Conservation (phyloP, 306 rosid genomes). For the Ormosia semicastrata region DNA sequence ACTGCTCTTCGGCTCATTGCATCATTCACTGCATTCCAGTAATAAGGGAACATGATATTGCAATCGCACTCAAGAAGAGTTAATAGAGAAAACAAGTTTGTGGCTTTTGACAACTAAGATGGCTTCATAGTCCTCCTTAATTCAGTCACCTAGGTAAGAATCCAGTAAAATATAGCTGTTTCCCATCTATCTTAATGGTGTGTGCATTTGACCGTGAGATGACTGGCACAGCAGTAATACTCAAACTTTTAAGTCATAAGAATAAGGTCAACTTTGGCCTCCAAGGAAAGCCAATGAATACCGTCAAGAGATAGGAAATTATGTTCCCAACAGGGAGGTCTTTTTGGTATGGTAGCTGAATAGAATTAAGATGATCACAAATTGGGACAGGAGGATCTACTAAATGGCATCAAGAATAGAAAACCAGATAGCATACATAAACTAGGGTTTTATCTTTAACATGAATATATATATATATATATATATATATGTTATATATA, state of each 20-base stretch:
- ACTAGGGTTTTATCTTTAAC: neutral
- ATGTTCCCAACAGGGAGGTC: neutral
- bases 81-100: neutral
- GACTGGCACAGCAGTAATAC: neutral
- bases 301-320: neutral
- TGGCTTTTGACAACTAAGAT: constrained; percentile 1
- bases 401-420: neutral
- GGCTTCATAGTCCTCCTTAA: neutral
- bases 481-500: too few species aligned
- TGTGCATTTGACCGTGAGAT: neutral
- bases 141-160: neutral
- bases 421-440: neutral
- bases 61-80: neutral
- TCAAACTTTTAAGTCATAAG: neutral
- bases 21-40: constrained; percentile 71
- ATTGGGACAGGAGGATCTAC: neutral
- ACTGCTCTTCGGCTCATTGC: constrained; percentile 84
- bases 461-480: neutral
- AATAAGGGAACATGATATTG: neutral
- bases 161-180: neutral
- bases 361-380: constrained; percentile 3
- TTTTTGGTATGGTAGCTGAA: neutral
- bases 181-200: neutral
- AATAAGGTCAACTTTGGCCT: neutral
- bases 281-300: neutral